A percentile compares a stretch with the other conserved stretches of the same genome.
These are phyloP conservation scores for Eutrema salsugineum DNA, from an alignment of 441 rosid species.

Conservation along the genomic window DNA sequence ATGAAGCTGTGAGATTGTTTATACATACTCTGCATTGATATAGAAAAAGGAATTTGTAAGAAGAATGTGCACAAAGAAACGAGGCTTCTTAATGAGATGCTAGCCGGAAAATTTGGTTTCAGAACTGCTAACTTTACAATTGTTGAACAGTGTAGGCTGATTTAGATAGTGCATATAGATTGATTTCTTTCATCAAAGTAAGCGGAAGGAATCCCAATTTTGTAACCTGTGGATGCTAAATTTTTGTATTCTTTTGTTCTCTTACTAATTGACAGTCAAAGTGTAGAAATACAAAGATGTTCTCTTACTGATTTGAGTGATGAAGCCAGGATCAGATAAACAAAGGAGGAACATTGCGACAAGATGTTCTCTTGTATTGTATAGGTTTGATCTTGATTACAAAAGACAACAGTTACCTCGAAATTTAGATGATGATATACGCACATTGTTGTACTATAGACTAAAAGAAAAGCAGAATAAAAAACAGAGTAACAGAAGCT, in stretches of 20 bases:
- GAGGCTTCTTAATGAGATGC: constrained; percentile 46
- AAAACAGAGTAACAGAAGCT: background rate
- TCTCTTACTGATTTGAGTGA: background rate
- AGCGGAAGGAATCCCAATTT: background rate
- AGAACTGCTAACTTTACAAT: constrained; percentile 43
- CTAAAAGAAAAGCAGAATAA: background rate
- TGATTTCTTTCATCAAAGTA: constrained; percentile 43
- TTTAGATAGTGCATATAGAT: constrained; percentile 43
- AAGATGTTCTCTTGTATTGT: too few relatives aligned
- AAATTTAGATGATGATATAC: too few relatives aligned
- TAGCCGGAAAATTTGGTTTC: constrained; percentile 39
- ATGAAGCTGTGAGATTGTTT: constrained; percentile 49
- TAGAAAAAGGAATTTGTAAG: background rate
- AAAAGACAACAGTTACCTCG: too few relatives aligned
- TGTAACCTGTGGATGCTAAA: background rate
- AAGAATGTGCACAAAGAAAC: constrained; percentile 56
- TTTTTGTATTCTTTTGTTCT: background rate
- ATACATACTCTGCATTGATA: constrained; percentile 49
- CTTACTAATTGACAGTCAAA: background rate
- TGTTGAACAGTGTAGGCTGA: constrained; percentile 42
- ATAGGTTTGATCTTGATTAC: too few relatives aligned
- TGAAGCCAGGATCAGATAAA: background rate
- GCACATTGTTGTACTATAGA: too few relatives aligned
- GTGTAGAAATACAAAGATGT: background rate
- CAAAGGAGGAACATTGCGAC: too few relatives aligned